A percentile compares a stretch with the other conserved stretches of the same genome.
These are phyloP conservation scores for Boletus subcaerulescens DNA, from an alignment of 768 basidiomycete species.

Conservation along the genomic window DNA sequence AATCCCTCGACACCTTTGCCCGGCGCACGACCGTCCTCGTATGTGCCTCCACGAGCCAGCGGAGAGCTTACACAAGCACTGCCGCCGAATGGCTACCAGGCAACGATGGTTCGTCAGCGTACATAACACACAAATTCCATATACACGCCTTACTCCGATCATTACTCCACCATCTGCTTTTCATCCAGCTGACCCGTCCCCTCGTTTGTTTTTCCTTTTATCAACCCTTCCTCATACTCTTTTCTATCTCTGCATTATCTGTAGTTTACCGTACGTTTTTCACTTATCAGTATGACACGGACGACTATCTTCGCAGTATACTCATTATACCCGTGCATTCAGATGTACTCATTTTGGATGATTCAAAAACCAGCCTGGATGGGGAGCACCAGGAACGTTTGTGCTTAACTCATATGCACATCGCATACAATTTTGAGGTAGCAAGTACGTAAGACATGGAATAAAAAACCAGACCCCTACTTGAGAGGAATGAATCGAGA, in stretches of 20 bases:
- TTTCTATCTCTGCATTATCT: slow-evolving; percentile 49
- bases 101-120: slow-evolving; percentile 48
- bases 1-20: slow-evolving; percentile 32
- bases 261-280: slow-evolving; percentile 54
- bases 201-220: slow-evolving; percentile 19
- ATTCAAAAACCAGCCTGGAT: slow-evolving; percentile 16
- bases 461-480: slow-evolving; percentile 46
- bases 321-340: slow-evolving; percentile 55
- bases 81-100: slow-evolving; percentile 44
- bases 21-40: slow-evolving; percentile 51
- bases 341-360: slow-evolving; percentile 40
- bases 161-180: slow-evolving; percentile 23
- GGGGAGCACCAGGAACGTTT: not conserved
- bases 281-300: slow-evolving; percentile 55
- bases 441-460: slow-evolving; percentile 26
- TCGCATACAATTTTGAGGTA: slow-evolving; percentile 38
- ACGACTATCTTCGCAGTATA: slow-evolving; percentile 58
- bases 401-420: slow-evolving; percentile 27
- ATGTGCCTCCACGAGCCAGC: slow-evolving; percentile 44
- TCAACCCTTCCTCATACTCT: slow-evolving; percentile 30
- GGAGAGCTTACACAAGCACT: slow-evolving; percentile 40
- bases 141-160: slow-evolving; percentile 9
- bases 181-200: slow-evolving; percentile 25
- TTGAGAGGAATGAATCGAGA: slow-evolving; percentile 96
- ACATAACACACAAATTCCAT: slow-evolving; percentile 31